Conservation (phyloP, 768 basidiomycete genomes). For the Asterophora lycoperdoides region DNA sequence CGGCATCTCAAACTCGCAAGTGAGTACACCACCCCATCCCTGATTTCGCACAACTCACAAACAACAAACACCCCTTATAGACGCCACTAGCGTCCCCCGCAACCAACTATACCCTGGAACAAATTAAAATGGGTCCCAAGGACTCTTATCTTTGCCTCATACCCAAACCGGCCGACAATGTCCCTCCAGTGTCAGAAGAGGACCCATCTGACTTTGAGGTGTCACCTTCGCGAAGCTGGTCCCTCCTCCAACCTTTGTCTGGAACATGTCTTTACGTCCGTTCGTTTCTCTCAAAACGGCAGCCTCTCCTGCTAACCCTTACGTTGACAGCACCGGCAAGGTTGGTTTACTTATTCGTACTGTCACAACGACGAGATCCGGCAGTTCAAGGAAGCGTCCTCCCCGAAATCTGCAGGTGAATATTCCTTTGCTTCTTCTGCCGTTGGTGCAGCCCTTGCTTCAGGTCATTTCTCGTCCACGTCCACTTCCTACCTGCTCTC, state of each 20-base stretch:
- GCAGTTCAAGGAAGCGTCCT: constrained; percentile 84
- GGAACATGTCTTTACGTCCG: constrained; percentile 85
- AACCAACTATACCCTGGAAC: constrained; percentile 55
- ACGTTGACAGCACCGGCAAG: constrained; percentile 66
- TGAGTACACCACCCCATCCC: constrained; percentile 22
- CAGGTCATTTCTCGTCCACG: constrained; percentile 4
- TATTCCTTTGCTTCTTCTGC: constrained; percentile 17
- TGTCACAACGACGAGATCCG: constrained; percentile 94
- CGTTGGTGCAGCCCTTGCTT: constrained; percentile 8
- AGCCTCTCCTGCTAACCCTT: constrained; percentile 25
- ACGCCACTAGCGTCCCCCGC: constrained; percentile 15
- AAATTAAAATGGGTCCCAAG: constrained; percentile 68
- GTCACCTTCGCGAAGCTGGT: constrained; percentile 76
- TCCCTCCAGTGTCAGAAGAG: constrained; percentile 41
- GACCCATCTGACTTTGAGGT: constrained; percentile 50
- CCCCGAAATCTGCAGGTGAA: constrained; percentile 54
- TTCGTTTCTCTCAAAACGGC: constrained; percentile 24
- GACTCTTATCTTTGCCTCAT: constrained; percentile 77
- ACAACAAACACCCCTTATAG: constrained; percentile 16
- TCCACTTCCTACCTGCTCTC: constrained; percentile 2
- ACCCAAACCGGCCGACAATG: constrained; percentile 54
- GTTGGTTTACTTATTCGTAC: constrained; percentile 97
- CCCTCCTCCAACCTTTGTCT: constrained; percentile 71
- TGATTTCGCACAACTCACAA: constrained; percentile 17
- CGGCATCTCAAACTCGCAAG: constrained; percentile 25